Evolutionary conservation across 306 rosid genomes (phyloP).

Genomic region (Hippophae rhamnoides): DNA sequence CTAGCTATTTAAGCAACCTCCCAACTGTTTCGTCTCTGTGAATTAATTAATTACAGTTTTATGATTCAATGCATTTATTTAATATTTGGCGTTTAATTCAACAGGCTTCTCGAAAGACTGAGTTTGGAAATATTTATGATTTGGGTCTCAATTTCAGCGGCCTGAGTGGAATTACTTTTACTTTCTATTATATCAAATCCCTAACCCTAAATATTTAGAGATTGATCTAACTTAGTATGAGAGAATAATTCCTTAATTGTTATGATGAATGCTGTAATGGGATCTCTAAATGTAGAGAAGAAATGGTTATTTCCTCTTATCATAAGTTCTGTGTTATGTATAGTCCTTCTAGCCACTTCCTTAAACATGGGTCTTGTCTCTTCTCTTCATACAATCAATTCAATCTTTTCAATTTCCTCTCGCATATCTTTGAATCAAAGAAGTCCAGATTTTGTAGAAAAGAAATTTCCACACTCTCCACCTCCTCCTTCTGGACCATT

Average conservation of each 20-base stretch:
- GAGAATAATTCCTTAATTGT: conserved; percentile 17
- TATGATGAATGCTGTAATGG: conserved; percentile 43
- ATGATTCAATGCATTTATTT: neutral
- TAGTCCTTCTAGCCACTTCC: conserved; percentile 59
- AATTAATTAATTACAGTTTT: neutral
- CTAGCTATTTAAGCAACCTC: conserved; percentile 16
- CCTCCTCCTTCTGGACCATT: conserved; percentile 31
- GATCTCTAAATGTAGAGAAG: conserved; percentile 51
- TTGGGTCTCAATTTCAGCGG: conserved; percentile 13
- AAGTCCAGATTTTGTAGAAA: conserved; percentile 30
- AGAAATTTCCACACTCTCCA: conserved; percentile 29
- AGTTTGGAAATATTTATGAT: conserved; percentile 10
- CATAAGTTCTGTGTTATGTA: conserved; percentile 44
- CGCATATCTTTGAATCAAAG: conserved; percentile 29
- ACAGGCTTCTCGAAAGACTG: conserved; percentile 20
- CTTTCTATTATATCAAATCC: too few relatives aligned
- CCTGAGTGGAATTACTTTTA: neutral
- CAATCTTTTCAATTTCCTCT: conserved; percentile 58
- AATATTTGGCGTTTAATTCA: conserved; percentile 31
- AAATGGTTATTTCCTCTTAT: conserved; percentile 75
- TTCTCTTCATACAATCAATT: conserved; percentile 55
- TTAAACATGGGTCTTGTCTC: conserved; percentile 68
- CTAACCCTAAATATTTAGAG: neutral
- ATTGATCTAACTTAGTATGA: conserved; percentile 18
- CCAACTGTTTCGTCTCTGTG: conserved; percentile 9